Base-by-base conservation (phyloP, 1,284 basidiomycete species). In the Trichosporon faecale region DNA sequence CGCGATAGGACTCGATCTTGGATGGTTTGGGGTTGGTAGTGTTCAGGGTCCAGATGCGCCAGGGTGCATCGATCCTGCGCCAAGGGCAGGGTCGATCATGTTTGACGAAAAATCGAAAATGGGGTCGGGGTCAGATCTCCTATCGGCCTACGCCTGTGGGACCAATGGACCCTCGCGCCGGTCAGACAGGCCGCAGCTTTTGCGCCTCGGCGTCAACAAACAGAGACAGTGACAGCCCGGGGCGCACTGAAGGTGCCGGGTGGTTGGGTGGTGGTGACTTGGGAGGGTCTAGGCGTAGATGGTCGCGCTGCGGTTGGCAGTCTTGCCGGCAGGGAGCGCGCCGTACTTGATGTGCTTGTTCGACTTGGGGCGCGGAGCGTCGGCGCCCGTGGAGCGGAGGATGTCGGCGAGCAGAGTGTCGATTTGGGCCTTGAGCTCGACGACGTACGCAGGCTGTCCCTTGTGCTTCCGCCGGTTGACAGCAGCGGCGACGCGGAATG, bases 291-390 rank as follows among this genome's bases (percentile, higher is more conserved):
- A 61, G 27, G 57, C 57, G 57, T 61, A 61, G 57, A 61, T 61
- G 27, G 27, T 61, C 31, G 57, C 57, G 57, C 57, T 61, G 57
- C 57, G 57, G 57, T 61, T 61, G 16, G 57, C 29, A 27, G 57
- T 33, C 57, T 61, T 31, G 27, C 29, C 57, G 6, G 29, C 57
- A 16, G 57, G 29, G 29, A 29, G 57, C 16, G 29, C 57, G 57
- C 27, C 57, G 31, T 61, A 61, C 57, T 33, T 61, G 27, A 61
- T 31, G 57, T 61, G 57, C 31, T 18, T 29, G 27, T n/a, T n/a
- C 27, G 57, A 61, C 18, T 31, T 29, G 57, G 57, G 57, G 0
- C 16, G 11, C 3, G 55, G 27, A 6, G 27, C 21, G 7, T 29
- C 27, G 27, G 57, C 57, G 27, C 29, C 57, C 29, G 57, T 61